Evolutionary conservation across 2,329 filamentous ascomycete species (phyloP), one percentile per base, ranked within the genome.

Genomic region (Sporothrix sp.): DNA sequence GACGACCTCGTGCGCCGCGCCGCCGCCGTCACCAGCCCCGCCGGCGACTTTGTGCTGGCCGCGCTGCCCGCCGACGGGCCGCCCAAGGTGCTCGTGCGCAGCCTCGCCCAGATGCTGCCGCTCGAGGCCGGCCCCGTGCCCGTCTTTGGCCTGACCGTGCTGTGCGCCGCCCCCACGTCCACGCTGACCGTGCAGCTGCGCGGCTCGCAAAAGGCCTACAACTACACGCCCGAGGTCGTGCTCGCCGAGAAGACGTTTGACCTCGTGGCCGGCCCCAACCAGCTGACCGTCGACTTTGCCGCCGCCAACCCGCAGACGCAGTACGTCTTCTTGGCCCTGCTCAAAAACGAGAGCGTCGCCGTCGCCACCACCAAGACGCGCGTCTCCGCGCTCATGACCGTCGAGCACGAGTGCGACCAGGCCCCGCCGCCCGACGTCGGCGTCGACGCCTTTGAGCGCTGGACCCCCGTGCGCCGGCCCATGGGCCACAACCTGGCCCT

Each of bases 381-480:
- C 4, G 42, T 59, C 4, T 58, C 55, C 0, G 58, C 54, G 1
- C 33, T 60, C 23, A 58, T 58, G 58, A 59, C 57, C 3, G 58
- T 60, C 16, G 58, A 60, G 53, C 58, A 60, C 38, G 58, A 60
- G 35, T 60, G 58, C 48, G 56, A 54, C 11, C 58, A 60, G 33
- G 30, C 30, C 11, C 58, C 58, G 4, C 56, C 57, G 2, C 49
- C 47, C 7, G 56, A 57, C 18, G 55, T 60, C 32, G 58, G 58
- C n/a, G 58, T 60, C 23, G 58, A 60, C 21, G 48, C 45, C 4
- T 60, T 60, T 36, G 58, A 60, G 54, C 56, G 58, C 13, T 60
- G 58, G 58, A 60, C 58, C 5, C 58, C 58, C 2, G 58, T 60
- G 7, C 52, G 58, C n/a, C 38, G 58, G 20, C 58, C 58, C 13